Percentiles rank a stretch among this genome's conserved stretches.
Conservation (phyloP, 2,329 filamentous ascomycete species). For the Pseudopyrenochaeta lycopersici region DNA sequence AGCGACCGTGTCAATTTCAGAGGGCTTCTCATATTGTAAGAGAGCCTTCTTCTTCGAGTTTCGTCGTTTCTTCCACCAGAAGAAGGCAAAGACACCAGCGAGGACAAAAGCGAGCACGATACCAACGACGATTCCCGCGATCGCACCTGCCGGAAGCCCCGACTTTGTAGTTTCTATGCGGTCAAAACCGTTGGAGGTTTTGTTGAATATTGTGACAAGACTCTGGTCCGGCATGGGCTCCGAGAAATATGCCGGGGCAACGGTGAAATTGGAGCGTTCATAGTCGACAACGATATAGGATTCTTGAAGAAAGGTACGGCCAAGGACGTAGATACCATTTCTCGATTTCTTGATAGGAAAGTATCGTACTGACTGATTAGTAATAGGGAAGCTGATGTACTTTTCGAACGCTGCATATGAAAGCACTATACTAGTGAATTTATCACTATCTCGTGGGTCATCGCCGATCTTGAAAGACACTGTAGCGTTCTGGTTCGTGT, state of each 20-base stretch:
- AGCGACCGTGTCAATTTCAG: conserved; percentile 39
- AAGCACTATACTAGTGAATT: conserved; percentile 31
- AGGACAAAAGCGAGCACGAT: conserved; percentile 37
- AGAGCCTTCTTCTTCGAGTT: conserved; percentile 7
- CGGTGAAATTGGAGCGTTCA: conserved; percentile 44
- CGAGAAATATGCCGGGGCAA: conserved; percentile 35
- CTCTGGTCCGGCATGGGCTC: conserved; percentile 28
- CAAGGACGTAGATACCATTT: conserved; percentile 36
- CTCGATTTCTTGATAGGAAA: conserved; percentile 43
- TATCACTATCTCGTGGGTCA: conserved; percentile 7
- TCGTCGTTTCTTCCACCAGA: conserved; percentile 37
- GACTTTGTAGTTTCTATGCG: not conserved
- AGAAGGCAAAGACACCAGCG: conserved; percentile 33
- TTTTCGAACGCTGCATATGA: conserved; percentile 42
- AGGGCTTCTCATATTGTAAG: conserved; percentile 19
- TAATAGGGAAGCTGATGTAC: conserved; percentile 14
- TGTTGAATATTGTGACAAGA: conserved; percentile 36
- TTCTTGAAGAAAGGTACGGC: conserved; percentile 49
- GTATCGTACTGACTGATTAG: conserved; percentile 27
- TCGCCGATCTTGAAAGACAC: conserved; percentile 36
- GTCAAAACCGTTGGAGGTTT: conserved; percentile 16
- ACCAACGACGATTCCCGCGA: conserved; percentile 46
- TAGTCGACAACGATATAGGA: conserved; percentile 50
- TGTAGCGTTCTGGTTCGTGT: conserved; percentile 34
- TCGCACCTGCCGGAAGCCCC: conserved; percentile 36